Base-by-base conservation (phyloP, 352 stramenopile genomes). In the Phytophthora kernoviae region DNA sequence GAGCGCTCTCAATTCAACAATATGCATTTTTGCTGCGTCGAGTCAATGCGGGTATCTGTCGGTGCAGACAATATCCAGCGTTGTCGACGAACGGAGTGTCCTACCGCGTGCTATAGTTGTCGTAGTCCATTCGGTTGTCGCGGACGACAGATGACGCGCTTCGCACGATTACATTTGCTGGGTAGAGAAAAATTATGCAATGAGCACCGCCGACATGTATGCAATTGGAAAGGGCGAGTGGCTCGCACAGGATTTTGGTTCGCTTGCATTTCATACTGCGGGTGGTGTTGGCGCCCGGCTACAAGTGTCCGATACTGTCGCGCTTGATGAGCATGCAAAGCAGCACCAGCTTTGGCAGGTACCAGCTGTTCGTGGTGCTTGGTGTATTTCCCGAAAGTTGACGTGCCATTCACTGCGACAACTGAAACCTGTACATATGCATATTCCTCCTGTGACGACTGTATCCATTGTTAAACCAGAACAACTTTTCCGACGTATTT, bases 1-100 rank as follows among this genome's bases (percentile, higher is more conserved):
- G 53, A 70, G 37, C 37, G 37, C 37, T 43, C 37, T 14, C 37
- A 43, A 21, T 14, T 7, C 15, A 20, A 21, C 21, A 2, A 11
- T 21, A n/a, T 39, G 33, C 24, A 30, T 39, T 15, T 39, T 17
- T 39, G 33, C 33, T 39, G 33, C 24, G n/a, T 30, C 6, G 24
- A 30, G 24, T 30, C 24, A 7, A 30, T 30, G 24, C 24, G 24
- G 6, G 24, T 30, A 30, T 6, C 24, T 7, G 24, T 30, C n/a
- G n/a, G n/a, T n/a, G n/a, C n/a, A n/a, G n/a, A n/a, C n/a, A n/a
- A n/a, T n/a, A 30, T 3, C 24, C 37, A 43, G 9, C 37, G 9
- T 21, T 43, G 37, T 43, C 15, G 37, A 43, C 37, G 37, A 43
- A 43, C n/a, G 33, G 3, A 14, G 12, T 21, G n/a, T 21, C 37